Conservation (phyloP, 1,284 basidiomycete species). For the Microbotryum silenes-acaulis region DNA sequence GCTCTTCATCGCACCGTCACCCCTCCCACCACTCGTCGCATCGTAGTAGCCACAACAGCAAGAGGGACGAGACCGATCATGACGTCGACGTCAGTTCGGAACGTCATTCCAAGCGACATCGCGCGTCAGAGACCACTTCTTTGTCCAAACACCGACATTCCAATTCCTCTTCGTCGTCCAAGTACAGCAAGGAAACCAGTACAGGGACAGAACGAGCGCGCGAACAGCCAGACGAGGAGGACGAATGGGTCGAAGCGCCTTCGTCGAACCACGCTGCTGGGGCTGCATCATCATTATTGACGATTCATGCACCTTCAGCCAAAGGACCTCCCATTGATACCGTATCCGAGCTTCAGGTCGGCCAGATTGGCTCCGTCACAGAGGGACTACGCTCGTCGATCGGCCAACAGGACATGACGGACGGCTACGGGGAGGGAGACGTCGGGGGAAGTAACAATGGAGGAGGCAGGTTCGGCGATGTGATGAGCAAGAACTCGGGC, state of each 20-base stretch:
- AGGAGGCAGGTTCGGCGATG: slow-evolving; percentile 23
- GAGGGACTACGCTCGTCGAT: neutral
- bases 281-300: neutral
- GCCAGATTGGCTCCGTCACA: slow-evolving; percentile 4
- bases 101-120: too few relatives aligned
- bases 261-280: slow-evolving; percentile 4
- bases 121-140: too few relatives aligned
- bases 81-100: too few relatives aligned
- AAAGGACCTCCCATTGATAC: slow-evolving; percentile 20
- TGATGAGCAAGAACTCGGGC: neutral
- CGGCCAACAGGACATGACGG: slow-evolving; percentile 46
- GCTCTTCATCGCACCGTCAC: neutral
- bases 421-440: slow-evolving; percentile 60
- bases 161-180: neutral
- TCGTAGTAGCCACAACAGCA: too few relatives aligned
- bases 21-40: neutral
- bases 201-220: neutral
- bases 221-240: slow-evolving; percentile 9
- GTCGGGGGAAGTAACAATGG: slow-evolving; percentile 39
- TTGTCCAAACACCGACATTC: too few relatives aligned
- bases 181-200: neutral
- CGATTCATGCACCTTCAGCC: neutral
- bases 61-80: too few relatives aligned
- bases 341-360: slow-evolving; percentile 28
- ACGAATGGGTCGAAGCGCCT: slow-evolving; percentile 35